Base-by-base conservation (phyloP, 1,284 basidiomycete species). In the Cutaneotrichosporon sp. region DNA sequence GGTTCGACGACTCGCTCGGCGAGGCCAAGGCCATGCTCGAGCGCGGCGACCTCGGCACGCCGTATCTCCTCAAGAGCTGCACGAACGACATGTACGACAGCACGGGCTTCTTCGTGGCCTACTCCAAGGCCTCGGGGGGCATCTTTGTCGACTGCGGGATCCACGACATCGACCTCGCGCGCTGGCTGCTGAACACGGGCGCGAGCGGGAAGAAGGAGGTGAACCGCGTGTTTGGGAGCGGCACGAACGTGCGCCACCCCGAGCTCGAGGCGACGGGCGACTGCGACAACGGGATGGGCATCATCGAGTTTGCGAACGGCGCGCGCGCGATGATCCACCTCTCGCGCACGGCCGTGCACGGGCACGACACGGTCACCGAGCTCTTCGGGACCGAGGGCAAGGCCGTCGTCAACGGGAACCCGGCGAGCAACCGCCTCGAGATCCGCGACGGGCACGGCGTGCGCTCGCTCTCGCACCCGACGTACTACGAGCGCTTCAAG, bases 141-240 rank as follows among this genome's bases (percentile, higher is more conserved):
- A 75, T 76, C 46, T 70, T 67, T 34, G 64, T 72, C 24, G 74
- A 76, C 62, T 69, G 66, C 59, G 73, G 71, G 1, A 70, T 76
- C 38, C 73, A 76, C 66, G 74, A 76, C 56, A 71, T 72, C 43
- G 73, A 75, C 54, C 43, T 67, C 18, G 58, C 64, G 13, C 61
- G 72, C 34, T 70, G 68, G 68, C 56, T 69, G 5, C 67, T 67
- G 29, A 61, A 65, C 54, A 62, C 56, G 1, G 22, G 42, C 5
- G 13, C 34, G 20, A 18, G 22, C 22, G 24, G 24, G 20, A 27
- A 27, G 47, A 69, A 69, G 50, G 65, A 71, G 55, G 71, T 74
- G 34, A 64, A 52, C 34, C 54, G 63, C 10, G 71, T 72, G 33
- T 69, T 67, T 36, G 72, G 70, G 2, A 53, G 58, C 4, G 74